Base-by-base conservation (phyloP, 495 filamentous ascomycete genomes). In the Cenococcum geophilum region DNA sequence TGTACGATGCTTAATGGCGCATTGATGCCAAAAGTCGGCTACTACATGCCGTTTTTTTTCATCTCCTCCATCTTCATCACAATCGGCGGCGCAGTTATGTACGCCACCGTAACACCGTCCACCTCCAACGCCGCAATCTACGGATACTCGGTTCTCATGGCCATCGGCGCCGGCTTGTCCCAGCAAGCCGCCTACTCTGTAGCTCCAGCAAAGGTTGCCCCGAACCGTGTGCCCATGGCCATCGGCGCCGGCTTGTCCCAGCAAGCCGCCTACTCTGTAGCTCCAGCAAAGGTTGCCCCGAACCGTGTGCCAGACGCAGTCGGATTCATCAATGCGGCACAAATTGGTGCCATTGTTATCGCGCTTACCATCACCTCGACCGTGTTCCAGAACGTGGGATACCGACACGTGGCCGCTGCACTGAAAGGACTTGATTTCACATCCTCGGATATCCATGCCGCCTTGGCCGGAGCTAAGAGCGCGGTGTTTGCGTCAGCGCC, bases 341-440 rank as follows among this genome's bases (percentile, higher is more conserved):
- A 69, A 37, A 61, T 66, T 37, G 59, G 59, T 6, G 45, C 45
- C 16, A 40, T 67, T 8, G 57, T 64, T 5, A 51, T 69, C 47
- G 55, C 57, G 21, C 49, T 69, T 5, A 63, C 66, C 16, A 22
- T 69, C 21, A 62, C 65, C 1, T 58, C 53, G 0, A 21, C 60
- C n/a, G 47, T 68, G 5, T 68, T 68, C 42, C 65, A 68, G 58
- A 68, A 68, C 51, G 40, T 65, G 1, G 65, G 62, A 16, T 68
- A 53, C 54, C 11, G 43, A 11, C 51, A 62, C 27, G 47, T 68
- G 8, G 54, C 42, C 14, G 23, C 22, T 48, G 65, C 65, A 25
- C 55, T 68, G 4, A 12, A 18, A 9, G 65, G 65, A 11, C 20
- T 51, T 1, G 57, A 49, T 20, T 64, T 68, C 53, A 42, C 42